phyloP scores from a whole-genome alignment of 495 filamentous ascomycete species.

The Trichoderma asperelloides region DNA sequence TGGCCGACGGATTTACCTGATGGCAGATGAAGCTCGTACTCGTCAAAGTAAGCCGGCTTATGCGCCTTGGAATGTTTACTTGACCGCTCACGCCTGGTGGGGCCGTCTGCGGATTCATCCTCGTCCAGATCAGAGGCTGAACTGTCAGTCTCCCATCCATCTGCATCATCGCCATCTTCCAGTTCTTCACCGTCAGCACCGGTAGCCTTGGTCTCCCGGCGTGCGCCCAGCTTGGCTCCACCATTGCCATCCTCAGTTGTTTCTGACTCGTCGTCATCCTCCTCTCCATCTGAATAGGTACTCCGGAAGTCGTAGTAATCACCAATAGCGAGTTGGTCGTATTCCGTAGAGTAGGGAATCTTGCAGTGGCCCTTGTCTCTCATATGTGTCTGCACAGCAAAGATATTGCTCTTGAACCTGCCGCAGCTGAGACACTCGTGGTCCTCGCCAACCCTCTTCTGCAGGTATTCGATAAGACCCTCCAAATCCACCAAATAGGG shows the following conservation, averaged over 20 bases:
- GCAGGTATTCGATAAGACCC: slow-evolving; percentile 66
- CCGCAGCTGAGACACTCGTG: slow-evolving; percentile 73
- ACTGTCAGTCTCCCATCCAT: slow-evolving; percentile 82
- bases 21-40: slow-evolving; percentile 91
- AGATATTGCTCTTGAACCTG: slow-evolving; percentile 60
- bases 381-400: slow-evolving; percentile 89
- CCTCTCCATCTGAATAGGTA: slow-evolving; percentile 77
- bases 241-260: slow-evolving; percentile 39
- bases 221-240: slow-evolving; percentile 49
- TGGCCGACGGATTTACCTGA: slow-evolving; percentile 86
- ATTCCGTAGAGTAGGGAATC: slow-evolving; percentile 83
- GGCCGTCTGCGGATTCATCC: slow-evolving; percentile 59
- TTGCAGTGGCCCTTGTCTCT: slow-evolving; percentile 92
- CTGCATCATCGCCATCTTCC: slow-evolving; percentile 22
- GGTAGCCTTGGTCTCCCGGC: slow-evolving; percentile 37
- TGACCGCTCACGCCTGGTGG: slow-evolving; percentile 48
- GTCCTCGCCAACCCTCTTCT: slow-evolving; percentile 65
- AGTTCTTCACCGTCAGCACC: slow-evolving; percentile 35
- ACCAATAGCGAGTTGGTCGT: slow-evolving; percentile 90
- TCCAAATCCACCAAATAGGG: slow-evolving; percentile 71
- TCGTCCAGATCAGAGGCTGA: slow-evolving; percentile 75
- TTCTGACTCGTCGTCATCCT: slow-evolving; percentile 50
- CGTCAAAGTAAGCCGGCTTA: slow-evolving; percentile 73
- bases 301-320: slow-evolving; percentile 95
- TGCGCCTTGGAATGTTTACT: slow-evolving; percentile 59